Percentiles rank a stretch among this genome's conserved stretches.
Conservation (phyloP, 371 early-diverging fungal species). For the Rhizomucor pusillus region DNA sequence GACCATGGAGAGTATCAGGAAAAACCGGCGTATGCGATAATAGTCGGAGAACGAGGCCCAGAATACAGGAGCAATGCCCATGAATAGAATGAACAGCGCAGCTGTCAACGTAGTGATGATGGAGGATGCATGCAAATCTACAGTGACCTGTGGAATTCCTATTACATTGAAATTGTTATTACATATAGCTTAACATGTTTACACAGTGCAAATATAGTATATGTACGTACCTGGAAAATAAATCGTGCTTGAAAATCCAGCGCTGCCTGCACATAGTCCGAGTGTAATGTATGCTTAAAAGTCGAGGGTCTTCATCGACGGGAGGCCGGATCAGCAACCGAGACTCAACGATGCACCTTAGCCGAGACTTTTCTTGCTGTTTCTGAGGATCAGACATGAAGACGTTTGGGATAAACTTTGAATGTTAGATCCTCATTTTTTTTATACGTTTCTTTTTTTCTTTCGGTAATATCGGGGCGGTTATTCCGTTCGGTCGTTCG, state of each 20-base stretch:
- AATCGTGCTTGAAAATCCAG: slow-evolving; percentile 19
- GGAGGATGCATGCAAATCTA: slow-evolving; percentile 44
- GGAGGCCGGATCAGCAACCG: slow-evolving; percentile 17
- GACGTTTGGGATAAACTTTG: too few species aligned
- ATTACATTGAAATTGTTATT: too few species aligned
- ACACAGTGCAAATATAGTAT: not conserved
- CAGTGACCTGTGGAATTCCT: slow-evolving; percentile 46
- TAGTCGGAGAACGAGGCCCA: slow-evolving; percentile 69
- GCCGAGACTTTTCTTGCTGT: too few species aligned
- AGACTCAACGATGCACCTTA: not conserved
- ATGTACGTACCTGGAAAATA: slow-evolving; percentile 8
- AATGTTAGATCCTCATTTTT: too few species aligned
- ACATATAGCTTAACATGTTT: too few species aligned
- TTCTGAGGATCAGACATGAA: too few species aligned
- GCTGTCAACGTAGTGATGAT: slow-evolving; percentile 55
- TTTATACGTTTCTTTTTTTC: too few species aligned
- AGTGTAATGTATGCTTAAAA: slow-evolving; percentile 10
- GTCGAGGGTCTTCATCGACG: slow-evolving; percentile 25
- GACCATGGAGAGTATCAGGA: slow-evolving; percentile 55
- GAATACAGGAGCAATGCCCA: slow-evolving; percentile 61
- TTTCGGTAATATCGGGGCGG: too few species aligned
- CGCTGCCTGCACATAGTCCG: slow-evolving; percentile 15
- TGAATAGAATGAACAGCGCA: slow-evolving; percentile 53
- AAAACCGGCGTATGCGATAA: slow-evolving; percentile 52
- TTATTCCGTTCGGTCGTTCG: too few species aligned